A percentile compares a stretch with the other conserved stretches of the same genome.
phyloP scores from a whole-genome alignment of 108 stramenopile genomes.

The Conticribra guillardii region DNA sequence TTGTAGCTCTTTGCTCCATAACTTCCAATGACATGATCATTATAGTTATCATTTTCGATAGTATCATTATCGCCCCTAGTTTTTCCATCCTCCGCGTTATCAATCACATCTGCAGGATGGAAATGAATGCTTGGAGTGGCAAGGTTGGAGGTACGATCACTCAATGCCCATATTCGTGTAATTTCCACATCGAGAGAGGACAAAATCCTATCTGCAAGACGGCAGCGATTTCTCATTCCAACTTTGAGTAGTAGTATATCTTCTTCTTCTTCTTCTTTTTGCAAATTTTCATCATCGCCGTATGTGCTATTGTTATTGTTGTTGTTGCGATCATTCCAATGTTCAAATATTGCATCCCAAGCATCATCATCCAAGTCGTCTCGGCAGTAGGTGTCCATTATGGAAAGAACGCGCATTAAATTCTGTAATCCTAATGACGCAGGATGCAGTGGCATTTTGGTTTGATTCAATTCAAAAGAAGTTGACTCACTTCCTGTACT shows the following conservation, averaged over 20 bases:
- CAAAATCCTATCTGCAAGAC: constrained; percentile 37
- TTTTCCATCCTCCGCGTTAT: constrained; percentile 9
- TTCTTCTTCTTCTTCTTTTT: too few species aligned
- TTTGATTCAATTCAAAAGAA: too few species aligned
- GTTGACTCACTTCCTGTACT: too few species aligned
- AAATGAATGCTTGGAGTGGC: constrained; percentile 41
- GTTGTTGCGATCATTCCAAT: not conserved
- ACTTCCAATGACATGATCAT: not conserved
- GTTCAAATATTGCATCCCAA: constrained; percentile 40
- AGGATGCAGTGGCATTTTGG: constrained; percentile 44
- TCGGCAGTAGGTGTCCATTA: constrained; percentile 57
- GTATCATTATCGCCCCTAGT: not conserved
- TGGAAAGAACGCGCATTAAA: constrained; percentile 38
- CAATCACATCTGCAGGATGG: constrained; percentile 32
- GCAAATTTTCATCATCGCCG: too few species aligned
- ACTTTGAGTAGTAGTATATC: constrained; percentile 30
- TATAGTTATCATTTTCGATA: not conserved
- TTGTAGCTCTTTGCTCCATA: constrained; percentile 53
- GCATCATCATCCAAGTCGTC: constrained; percentile 36
- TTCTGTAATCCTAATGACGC: constrained; percentile 44
- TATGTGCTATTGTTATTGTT: not conserved
- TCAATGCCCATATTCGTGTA: constrained; percentile 55
- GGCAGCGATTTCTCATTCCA: constrained; percentile 60
- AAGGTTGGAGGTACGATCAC: constrained; percentile 52
- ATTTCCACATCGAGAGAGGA: constrained; percentile 61